Conservation (phyloP, 2,329 filamentous ascomycete genomes). For the Fusarium newnesense region DNA sequence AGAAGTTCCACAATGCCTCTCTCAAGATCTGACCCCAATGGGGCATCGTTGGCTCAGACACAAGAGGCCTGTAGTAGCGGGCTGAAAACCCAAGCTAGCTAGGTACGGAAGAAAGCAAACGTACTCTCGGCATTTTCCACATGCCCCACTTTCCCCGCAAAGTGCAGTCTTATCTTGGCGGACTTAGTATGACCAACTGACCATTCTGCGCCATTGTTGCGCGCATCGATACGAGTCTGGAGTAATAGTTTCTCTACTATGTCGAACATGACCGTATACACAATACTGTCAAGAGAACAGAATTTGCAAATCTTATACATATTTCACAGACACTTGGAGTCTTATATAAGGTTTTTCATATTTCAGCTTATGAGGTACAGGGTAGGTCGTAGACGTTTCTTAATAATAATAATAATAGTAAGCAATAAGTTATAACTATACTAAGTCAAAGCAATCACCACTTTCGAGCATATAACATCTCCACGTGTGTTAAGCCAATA, state of each 20-base stretch:
- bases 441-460: background rate
- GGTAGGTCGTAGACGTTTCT: background rate
- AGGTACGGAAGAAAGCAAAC: no score
- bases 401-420: no score
- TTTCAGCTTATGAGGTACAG: background rate
- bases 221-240: background rate
- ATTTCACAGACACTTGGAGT: background rate
- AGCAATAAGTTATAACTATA: background rate
- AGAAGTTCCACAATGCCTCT: background rate
- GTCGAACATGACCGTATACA: rapidly evolving
- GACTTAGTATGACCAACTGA: background rate
- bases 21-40: rapidly evolving
- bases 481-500: rapidly evolving
- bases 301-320: rapidly evolving
- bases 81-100: background rate
- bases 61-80: no score
- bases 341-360: rapidly evolving
- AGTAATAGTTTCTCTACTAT: background rate
- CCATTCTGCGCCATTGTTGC: background rate
- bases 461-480: background rate
- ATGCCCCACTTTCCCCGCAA: background rate
- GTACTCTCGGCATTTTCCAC: no score
- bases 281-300: rapidly evolving
- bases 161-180: background rate
- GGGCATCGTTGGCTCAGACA: background rate